phyloP scores from a whole-genome alignment of 2,329 filamentous ascomycete species.

The Diaporthe sp. region DNA sequence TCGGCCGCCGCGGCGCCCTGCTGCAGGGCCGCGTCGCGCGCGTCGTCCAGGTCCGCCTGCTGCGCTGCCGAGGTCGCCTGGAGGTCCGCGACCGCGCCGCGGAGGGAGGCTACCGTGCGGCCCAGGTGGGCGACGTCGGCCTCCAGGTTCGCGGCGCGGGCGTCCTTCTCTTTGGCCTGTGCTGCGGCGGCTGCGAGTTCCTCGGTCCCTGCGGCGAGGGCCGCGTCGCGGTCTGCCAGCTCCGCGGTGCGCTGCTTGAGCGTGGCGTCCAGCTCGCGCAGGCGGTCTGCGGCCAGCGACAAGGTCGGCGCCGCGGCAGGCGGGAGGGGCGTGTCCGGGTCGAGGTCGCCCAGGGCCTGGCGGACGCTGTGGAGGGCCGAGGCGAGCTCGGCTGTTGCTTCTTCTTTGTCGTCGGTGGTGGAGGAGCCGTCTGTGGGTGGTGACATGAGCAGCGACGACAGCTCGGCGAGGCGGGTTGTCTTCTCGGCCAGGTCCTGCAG shows the following conservation, averaged over 20 bases:
- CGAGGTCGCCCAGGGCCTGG: constrained; percentile 11
- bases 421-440: neutral
- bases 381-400: constrained; percentile 2
- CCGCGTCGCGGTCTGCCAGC: constrained; percentile 3
- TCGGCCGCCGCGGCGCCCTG: constrained; percentile 1
- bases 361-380: constrained; percentile 30
- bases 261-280: constrained; percentile 15
- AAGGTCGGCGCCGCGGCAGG: neutral
- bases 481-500: constrained; percentile 39
- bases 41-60: neutral
- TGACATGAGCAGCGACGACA: constrained; percentile 15
- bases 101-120: neutral
- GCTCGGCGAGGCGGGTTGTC: constrained; percentile 23
- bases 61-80: neutral
- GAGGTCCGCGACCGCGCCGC: neutral
- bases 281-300: neutral
- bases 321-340: neutral
- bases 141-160: neutral
- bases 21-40: constrained; percentile 10
- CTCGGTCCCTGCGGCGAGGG: neutral
- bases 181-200: neutral
- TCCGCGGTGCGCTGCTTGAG: neutral
- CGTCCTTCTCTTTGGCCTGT: neutral
- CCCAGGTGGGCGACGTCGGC: neutral
- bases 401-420: neutral